Conservation (phyloP, 371 early-diverging fungal species). For the Blakeslea trispora region DNA sequence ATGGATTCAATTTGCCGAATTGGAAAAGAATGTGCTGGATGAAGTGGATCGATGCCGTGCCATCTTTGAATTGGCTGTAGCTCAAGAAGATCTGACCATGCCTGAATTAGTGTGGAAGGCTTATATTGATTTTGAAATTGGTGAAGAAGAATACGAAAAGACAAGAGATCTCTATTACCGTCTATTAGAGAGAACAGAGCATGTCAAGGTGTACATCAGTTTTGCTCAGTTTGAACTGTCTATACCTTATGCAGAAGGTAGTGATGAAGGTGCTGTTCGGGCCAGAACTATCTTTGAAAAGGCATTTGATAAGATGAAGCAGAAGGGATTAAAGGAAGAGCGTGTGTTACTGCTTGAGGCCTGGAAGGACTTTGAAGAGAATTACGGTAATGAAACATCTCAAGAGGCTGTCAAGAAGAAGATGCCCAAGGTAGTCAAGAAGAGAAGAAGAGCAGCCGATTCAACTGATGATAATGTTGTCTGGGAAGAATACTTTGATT, state of each 20-base stretch:
- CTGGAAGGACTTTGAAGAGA: conserved; percentile 89
- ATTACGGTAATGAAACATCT: conserved; percentile 61
- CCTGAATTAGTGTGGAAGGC: conserved; percentile 98
- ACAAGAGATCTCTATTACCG: conserved; percentile 85
- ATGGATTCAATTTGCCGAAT: conserved; percentile 94
- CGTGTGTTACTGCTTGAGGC: conserved; percentile 88
- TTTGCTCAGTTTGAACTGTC: conserved; percentile 88
- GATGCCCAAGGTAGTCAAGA: conserved; percentile 92
- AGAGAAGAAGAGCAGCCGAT: conserved; percentile 67
- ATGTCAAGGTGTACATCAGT: conserved; percentile 98
- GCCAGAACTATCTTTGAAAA: conserved; percentile 79
- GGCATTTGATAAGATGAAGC: conserved; percentile 73
- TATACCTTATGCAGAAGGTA: conserved; percentile 54
- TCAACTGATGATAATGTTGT: conserved; percentile 64
- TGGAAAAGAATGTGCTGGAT: conserved; percentile 80
- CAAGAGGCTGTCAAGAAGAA: conserved; percentile 62
- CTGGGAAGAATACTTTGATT: conserved; percentile 97
- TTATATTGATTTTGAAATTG: conserved; percentile 94
- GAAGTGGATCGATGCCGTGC: conserved; percentile 88
- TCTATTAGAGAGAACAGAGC: conserved; percentile 83
- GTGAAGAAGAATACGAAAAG: conserved; percentile 76
- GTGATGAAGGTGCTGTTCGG: conserved; percentile 41
- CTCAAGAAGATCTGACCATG: conserved; percentile 89
- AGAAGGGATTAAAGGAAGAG: conserved; percentile 72
- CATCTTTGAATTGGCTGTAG: conserved; percentile 88